Conservation (phyloP, 179 eudicot genomes). For the Nepenthes alata region DNA sequence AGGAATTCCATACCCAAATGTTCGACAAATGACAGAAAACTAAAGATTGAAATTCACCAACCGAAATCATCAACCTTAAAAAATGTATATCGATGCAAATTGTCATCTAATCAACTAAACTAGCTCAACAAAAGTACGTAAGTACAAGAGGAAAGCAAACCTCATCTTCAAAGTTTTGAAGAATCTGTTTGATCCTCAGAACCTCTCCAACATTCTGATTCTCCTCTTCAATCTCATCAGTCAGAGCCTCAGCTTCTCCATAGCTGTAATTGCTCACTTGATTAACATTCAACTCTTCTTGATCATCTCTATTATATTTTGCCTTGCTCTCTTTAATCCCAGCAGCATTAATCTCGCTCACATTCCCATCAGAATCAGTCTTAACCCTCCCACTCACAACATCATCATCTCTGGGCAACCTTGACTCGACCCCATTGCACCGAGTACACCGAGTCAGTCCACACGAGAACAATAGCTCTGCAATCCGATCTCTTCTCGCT, state of each 20-base stretch:
- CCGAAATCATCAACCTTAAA: background rate
- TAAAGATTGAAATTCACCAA: background rate
- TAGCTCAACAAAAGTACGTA: background rate
- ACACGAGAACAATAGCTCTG: constrained; percentile 56
- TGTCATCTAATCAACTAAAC: background rate
- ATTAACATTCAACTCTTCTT: constrained; percentile 19
- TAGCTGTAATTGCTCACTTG: constrained; percentile 39
- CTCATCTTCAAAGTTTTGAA: constrained; percentile 59
- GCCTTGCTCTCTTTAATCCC: constrained; percentile 64
- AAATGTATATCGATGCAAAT: background rate
- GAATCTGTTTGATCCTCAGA: constrained; percentile 65
- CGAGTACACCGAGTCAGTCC: constrained; percentile 45
- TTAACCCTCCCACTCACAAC: constrained; percentile 11
- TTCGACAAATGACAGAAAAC: background rate
- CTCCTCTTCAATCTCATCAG: constrained; percentile 69
- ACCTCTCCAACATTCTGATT: constrained; percentile 52
- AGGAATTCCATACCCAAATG: background rate
- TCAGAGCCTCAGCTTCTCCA: constrained; percentile 86
- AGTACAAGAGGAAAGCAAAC: constrained; percentile 19
- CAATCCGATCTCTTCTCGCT: constrained; percentile 49
- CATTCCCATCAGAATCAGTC: constrained; percentile 10
- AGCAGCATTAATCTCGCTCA: background rate
- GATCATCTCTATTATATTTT: constrained; percentile 18
- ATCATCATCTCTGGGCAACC: background rate
- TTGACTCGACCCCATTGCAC: constrained; percentile 51